Evolutionary conservation across 176 grass and related monocot species (phyloP).

Genomic region (Tuctoria greenei): DNA sequence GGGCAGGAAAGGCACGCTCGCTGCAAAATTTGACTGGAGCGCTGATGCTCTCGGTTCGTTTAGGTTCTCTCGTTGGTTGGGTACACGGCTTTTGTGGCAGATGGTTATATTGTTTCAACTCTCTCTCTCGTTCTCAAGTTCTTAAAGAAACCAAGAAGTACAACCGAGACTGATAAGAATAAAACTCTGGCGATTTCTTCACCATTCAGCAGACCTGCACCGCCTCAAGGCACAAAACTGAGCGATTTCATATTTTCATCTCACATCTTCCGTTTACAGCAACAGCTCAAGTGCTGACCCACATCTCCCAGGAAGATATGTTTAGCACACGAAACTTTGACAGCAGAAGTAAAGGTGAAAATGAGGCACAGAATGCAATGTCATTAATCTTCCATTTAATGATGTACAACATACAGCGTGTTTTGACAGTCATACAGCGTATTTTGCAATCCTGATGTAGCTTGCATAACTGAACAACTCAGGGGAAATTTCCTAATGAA

Average conservation of each 20-base stretch:
- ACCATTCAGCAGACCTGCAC: neutral
- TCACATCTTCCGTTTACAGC: neutral
- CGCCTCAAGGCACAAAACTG: neutral
- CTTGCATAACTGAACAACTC: conserved; percentile 1
- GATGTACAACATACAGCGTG: conserved; percentile 37
- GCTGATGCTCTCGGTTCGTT: neutral
- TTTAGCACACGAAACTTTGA: neutral
- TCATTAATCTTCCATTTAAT: conserved; percentile 2
- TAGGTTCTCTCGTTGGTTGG: neutral
- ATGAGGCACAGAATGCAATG: conserved; percentile 12
- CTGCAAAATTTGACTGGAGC: neutral
- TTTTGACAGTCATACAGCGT: neutral
- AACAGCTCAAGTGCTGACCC: neutral
- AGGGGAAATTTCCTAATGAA: neutral
- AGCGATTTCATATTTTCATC: neutral
- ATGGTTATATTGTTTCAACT: too few relatives aligned
- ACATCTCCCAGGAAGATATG: neutral
- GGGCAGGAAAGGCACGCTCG: neutral
- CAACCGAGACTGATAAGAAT: neutral
- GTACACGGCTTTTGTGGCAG: neutral
- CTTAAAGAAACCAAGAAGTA: neutral
- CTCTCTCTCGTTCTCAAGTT: too few relatives aligned
- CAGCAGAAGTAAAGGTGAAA: neutral
- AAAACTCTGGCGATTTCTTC: neutral
- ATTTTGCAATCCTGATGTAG: neutral